phyloP scores from a whole-genome alignment of 345 rosid species.

The Pistacia atlantica region DNA sequence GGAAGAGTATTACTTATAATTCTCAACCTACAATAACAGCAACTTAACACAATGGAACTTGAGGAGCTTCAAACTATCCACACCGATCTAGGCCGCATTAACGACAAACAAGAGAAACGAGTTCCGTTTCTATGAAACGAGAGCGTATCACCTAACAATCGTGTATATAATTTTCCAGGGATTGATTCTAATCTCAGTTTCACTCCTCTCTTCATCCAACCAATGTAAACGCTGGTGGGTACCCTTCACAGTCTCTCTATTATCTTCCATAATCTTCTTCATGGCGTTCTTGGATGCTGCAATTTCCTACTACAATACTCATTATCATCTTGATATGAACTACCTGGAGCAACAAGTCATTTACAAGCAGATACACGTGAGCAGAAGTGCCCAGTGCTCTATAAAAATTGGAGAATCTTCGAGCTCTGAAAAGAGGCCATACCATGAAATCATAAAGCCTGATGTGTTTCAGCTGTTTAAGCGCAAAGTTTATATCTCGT shows the following conservation, averaged over 20 bases:
- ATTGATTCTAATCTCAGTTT: not conserved
- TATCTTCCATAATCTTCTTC: conserved; percentile 3
- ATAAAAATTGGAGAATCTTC: not conserved
- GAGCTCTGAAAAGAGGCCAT: not conserved
- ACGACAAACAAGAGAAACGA: conserved; percentile 16
- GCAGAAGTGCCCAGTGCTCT: not conserved
- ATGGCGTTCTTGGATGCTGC: not conserved
- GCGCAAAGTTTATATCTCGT: not conserved
- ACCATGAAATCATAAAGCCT: not conserved
- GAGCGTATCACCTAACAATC: conserved; percentile 10
- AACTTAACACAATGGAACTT: not conserved
- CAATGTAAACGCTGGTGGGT: conserved; percentile 16
- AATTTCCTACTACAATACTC: not conserved
- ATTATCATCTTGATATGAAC: conserved; percentile 5
- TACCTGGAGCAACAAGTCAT: conserved; percentile 1
- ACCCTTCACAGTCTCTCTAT: not conserved
- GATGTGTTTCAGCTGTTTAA: not conserved
- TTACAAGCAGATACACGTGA: not conserved
- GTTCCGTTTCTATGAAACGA: conserved; percentile 8
- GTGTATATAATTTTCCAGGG: conserved; percentile 10
- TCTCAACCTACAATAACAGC: no score
- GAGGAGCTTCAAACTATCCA: not conserved
- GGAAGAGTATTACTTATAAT: no score
- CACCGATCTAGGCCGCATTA: conserved; percentile 6
- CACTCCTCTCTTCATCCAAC: not conserved